Evolutionary conservation across 2,329 filamentous ascomycete genomes (phyloP).

Genomic region (Pyricularia pennisetigena): DNA sequence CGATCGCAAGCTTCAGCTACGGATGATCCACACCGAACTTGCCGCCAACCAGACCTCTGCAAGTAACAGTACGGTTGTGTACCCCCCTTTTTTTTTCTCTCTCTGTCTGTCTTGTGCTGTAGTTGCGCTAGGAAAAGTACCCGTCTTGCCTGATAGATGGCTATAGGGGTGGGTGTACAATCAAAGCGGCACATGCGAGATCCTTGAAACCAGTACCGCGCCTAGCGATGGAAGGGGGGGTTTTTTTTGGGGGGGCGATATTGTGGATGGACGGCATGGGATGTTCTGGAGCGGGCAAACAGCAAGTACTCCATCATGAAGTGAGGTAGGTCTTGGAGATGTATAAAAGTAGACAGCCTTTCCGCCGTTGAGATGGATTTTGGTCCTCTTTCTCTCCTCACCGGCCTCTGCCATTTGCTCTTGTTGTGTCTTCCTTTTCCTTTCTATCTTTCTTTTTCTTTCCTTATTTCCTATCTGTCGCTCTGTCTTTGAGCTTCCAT

Average conservation of each 20-base stretch:
- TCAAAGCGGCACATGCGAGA: neutral
- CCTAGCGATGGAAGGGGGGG: neutral
- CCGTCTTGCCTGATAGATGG: neutral
- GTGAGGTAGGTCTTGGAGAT: neutral
- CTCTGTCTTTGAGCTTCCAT: neutral
- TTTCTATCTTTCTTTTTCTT: neutral
- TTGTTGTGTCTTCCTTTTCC: neutral
- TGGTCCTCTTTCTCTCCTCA: neutral
- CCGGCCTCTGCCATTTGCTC: neutral
- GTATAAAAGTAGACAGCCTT: neutral
- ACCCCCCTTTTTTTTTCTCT: neutral
- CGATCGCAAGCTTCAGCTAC: too few species aligned
- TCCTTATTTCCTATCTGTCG: neutral
- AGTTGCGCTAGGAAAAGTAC: neutral
- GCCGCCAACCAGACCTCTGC: too few species aligned
- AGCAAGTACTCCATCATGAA: neutral
- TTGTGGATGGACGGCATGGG: too few species aligned
- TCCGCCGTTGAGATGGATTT: neutral
- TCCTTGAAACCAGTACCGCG: neutral
- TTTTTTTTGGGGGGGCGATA: too few species aligned
- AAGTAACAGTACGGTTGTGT: neutral
- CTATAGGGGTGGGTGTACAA: neutral
- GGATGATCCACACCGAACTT: too few species aligned
- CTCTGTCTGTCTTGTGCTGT: too few species aligned
- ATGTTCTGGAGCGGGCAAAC: neutral